Evolutionary conservation across 306 rosid species (phyloP).

Genomic region (Fagus crenata): DNA sequence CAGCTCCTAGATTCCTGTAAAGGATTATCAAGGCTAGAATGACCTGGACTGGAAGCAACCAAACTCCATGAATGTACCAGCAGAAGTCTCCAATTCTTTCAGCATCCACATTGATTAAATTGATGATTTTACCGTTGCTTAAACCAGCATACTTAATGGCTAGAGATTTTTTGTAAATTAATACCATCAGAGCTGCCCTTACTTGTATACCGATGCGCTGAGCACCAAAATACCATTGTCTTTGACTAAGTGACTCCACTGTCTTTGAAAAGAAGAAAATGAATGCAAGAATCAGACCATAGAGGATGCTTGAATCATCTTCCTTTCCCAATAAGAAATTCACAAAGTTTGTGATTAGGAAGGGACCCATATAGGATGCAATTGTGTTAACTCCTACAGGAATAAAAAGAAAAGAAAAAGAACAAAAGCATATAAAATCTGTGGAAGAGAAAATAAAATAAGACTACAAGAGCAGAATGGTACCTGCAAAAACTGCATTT

Average conservation of each 20-base stretch:
- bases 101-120: slow-evolving; percentile 75
- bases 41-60: slow-evolving; percentile 91
- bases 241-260: slow-evolving; percentile 71
- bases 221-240: slow-evolving; percentile 95
- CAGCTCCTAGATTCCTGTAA: slow-evolving; percentile 65
- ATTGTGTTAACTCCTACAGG: slow-evolving; percentile 66
- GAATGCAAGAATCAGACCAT: slow-evolving; percentile 70
- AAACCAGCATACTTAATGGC: slow-evolving; percentile 50
- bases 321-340: slow-evolving; percentile 49
- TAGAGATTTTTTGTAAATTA: slow-evolving; percentile 54
- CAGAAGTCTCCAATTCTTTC: slow-evolving; percentile 89
- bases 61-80: slow-evolving; percentile 74
- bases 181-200: slow-evolving; percentile 67
- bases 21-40: slow-evolving; percentile 69
- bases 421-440: slow-evolving; percentile 15
- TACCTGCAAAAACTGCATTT: slow-evolving; percentile 87
- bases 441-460: not conserved
- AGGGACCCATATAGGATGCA: slow-evolving; percentile 78
- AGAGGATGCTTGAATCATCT: slow-evolving; percentile 47
- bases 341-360: slow-evolving; percentile 70
- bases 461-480: not conserved
- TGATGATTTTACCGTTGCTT: slow-evolving; percentile 60
- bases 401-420: not conserved
- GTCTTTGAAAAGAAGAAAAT: slow-evolving; percentile 79
- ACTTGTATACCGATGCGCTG: slow-evolving; percentile 65